Percentiles rank a stretch among this genome's conserved stretches.
phyloP scores from a whole-genome alignment of 257 asterid genomes.

The Nicotiana obtusifolia region DNA sequence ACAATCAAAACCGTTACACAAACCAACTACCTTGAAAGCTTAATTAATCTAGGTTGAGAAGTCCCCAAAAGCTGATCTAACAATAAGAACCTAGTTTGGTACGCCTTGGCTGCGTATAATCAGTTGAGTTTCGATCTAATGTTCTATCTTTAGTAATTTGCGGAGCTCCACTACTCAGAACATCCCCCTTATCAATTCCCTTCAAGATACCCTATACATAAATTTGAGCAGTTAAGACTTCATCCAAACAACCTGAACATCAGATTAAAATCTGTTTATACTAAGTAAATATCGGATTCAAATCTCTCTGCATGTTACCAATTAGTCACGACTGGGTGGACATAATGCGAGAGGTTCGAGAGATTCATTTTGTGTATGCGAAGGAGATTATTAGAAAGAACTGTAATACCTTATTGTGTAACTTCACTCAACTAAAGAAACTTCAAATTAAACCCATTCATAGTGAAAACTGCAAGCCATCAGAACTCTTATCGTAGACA shows the following conservation, averaged over 20 bases:
- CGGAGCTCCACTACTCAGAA: conserved; percentile 75
- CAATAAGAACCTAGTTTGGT: conserved; percentile 44
- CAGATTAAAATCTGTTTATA: conserved; percentile 7
- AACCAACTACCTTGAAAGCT: neutral
- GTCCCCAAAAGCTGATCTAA: conserved; percentile 6
- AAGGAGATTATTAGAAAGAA: conserved; percentile 19
- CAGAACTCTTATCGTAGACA: too few species aligned
- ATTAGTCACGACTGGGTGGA: conserved; percentile 61
- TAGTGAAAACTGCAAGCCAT: too few species aligned
- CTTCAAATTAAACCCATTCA: too few species aligned
- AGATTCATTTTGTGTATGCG: conserved; percentile 63
- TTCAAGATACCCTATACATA: conserved; percentile 56
- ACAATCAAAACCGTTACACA: neutral
- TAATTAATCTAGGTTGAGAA: neutral
- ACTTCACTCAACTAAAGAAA: too few species aligned
- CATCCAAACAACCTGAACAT: neutral
- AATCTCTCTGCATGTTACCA: conserved; percentile 37
- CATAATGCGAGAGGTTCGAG: conserved; percentile 69
- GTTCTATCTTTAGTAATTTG: conserved; percentile 70
- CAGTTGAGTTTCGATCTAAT: conserved; percentile 49
- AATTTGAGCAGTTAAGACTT: conserved; percentile 14
- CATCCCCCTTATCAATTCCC: conserved; percentile 88
- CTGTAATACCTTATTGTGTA: too few species aligned
- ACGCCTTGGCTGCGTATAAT: conserved; percentile 54
- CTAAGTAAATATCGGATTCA: neutral